Evolutionary conservation across 371 early-diverging fungal genomes (phyloP).

Genomic region (Zychaea mexicana): DNA sequence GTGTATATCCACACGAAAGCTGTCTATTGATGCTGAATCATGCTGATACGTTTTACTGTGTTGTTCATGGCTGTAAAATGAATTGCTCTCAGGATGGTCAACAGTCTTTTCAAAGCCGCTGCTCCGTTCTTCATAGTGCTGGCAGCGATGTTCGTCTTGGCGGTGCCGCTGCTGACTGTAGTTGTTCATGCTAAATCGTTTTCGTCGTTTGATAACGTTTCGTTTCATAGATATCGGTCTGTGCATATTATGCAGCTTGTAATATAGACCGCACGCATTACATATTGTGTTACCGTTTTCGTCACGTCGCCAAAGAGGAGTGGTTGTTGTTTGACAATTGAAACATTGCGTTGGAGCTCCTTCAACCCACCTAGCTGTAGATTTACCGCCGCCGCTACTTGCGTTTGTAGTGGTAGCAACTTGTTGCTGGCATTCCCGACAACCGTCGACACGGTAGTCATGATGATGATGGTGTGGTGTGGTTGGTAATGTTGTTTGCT

Average conservation of each 20-base stretch:
- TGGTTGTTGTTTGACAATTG: constrained; percentile 65
- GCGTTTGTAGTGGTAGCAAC: neutral
- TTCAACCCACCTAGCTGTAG: neutral
- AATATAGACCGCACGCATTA: constrained; percentile 50
- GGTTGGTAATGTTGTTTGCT: neutral
- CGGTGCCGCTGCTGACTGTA: neutral
- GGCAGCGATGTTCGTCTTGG: neutral
- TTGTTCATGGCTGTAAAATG: neutral
- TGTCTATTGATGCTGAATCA: neutral
- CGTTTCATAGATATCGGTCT: constrained; percentile 42
- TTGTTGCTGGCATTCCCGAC: neutral
- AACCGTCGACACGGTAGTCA: neutral
- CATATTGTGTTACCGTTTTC: constrained; percentile 60
- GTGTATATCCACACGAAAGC: neutral
- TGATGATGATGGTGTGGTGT: neutral
- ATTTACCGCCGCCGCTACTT: neutral
- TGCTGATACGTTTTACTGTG: neutral
- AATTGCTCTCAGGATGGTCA: neutral
- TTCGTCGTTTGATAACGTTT: constrained; percentile 43
- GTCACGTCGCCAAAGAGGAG: constrained; percentile 75
- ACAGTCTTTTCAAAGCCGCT: neutral
- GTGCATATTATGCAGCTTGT: constrained; percentile 1
- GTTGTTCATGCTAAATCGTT: constrained; percentile 29
- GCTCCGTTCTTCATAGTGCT: neutral
- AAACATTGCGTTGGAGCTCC: constrained; percentile 13